Base-by-base conservation (phyloP, 1,139 yeast genomes). In the Debaryomycetaceae sp. region DNA sequence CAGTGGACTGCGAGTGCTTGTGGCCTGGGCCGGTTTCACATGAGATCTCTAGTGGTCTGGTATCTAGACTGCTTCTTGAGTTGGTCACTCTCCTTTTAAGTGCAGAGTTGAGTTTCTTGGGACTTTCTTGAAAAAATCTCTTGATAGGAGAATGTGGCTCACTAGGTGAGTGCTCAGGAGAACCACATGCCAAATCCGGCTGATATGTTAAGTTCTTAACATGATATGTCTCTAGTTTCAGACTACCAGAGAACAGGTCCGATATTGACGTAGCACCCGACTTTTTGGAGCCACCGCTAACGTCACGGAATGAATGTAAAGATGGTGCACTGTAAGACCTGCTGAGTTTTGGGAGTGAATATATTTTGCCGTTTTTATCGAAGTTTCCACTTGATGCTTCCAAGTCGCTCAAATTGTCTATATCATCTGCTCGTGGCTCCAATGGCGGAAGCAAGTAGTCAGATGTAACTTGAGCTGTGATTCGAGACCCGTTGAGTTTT, bases 321-420 rank as follows among this genome's bases (percentile, higher is more conserved):
- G 76, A 72, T 5, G 77, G 77, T 1, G 76, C 76, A 55, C 75
- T 68, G 34, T 56, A 53, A 1, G 75, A 65, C 31, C 71, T 44
- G 46, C 54, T 57, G 63, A 63, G 63, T n/a, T 53, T 48, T 8
- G 55, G 42, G 38, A 49, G 53, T 17, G 55, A 46, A 3, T 56
- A 52, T 27, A 13, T 7, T 8, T 30, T 38, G 9, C 24, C 36
- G 7, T 14, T 6, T 2, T 11, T 8, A 7, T 34, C 38, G 11
- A 27, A 27, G 31, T 11, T 27, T 13, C 37, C 38, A 9, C 38
- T 36, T 9, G 36, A 31, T 33, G 43, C 45, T 34, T 47, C 48
- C 24, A 59, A 34, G 40, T 67, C 72, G 49, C 69, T 64, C 23
- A 68, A 47, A 43, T 57, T 52, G 47, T 68, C 74, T 31, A 66